Evolutionary conservation across 192 early-diverging fungal species (phyloP).

Genomic region (Spinellus fusiger): DNA sequence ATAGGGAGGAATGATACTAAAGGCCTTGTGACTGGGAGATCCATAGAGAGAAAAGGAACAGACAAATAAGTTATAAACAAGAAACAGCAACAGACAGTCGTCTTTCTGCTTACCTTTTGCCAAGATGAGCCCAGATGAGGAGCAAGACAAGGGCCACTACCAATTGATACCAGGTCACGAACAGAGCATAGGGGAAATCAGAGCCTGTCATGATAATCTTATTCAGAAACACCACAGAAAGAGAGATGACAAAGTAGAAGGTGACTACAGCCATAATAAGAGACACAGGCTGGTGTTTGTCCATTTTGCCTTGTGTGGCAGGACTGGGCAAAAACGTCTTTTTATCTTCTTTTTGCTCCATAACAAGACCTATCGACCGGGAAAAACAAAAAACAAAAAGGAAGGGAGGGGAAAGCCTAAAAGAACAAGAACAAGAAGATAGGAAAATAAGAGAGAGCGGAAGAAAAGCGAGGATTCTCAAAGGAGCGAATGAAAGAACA

Average conservation of each 20-base stretch:
- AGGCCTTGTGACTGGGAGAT: conserved; percentile 28
- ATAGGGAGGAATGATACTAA: conserved; percentile 56
- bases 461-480: too few relatives aligned
- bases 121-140: conserved; percentile 45
- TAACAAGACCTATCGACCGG: neutral
- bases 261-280: conserved; percentile 44
- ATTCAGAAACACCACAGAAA: conserved; percentile 63
- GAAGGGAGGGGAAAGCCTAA: neutral
- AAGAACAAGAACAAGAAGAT: neutral
- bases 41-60: neutral
- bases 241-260: conserved; percentile 57
- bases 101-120: conserved; percentile 37
- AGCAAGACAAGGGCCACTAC: conserved; percentile 48
- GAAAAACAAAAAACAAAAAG: neutral
- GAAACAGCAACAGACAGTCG: neutral
- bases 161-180: conserved; percentile 61
- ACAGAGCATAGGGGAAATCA: conserved; percentile 59
- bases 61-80: neutral
- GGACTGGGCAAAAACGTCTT: conserved; percentile 35
- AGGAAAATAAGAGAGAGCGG: too few relatives aligned
- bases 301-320: conserved; percentile 1
- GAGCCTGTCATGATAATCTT: conserved; percentile 57
- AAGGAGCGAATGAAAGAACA: too few relatives aligned
- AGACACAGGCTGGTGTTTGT: conserved; percentile 23
- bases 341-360: conserved; percentile 27